Conservation (phyloP, 164 flowering plant genomes). For the Echeveria elegans region DNA sequence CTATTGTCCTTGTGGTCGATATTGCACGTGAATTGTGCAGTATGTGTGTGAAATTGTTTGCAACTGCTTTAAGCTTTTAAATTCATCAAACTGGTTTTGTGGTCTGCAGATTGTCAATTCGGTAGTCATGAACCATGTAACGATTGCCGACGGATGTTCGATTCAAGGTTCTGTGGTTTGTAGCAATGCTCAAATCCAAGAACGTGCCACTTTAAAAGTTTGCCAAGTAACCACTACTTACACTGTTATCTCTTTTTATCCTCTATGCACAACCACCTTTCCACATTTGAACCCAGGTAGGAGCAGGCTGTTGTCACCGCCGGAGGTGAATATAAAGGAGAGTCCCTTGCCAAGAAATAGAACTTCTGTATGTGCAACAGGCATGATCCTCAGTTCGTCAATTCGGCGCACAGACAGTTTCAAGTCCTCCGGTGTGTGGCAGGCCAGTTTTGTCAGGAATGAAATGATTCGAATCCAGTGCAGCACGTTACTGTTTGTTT, state of each 20-base stretch:
- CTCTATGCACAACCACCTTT: not conserved
- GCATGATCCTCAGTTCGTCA: too few relatives aligned
- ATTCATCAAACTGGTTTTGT: not conserved
- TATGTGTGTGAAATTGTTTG: not conserved
- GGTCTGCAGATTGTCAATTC: slow-evolving; percentile 70
- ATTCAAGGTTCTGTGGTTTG: slow-evolving; percentile 87
- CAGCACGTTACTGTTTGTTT: too few relatives aligned
- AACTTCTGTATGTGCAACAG: too few relatives aligned
- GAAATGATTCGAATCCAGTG: not conserved
- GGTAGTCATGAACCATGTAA: slow-evolving; percentile 82
- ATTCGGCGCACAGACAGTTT: too few relatives aligned
- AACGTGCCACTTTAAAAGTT: slow-evolving; percentile 67
- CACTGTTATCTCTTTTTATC: not conserved
- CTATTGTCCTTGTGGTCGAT: not conserved
- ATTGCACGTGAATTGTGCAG: not conserved
- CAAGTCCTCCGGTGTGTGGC: too few relatives aligned
- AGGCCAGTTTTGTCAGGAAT: too few relatives aligned
- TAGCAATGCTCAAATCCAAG: slow-evolving; percentile 90
- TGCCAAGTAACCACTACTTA: slow-evolving; percentile 47
- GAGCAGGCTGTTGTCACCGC: too few relatives aligned
- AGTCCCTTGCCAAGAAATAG: too few relatives aligned
- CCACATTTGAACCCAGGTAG: slow-evolving; percentile 1
- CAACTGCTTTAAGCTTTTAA: not conserved
- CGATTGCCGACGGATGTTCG: slow-evolving; percentile 79
- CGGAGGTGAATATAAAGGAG: too few relatives aligned